These are phyloP conservation scores for Volvox africanus DNA, from an alignment of 139 green algal genomes.

Conservation along the genomic window DNA sequence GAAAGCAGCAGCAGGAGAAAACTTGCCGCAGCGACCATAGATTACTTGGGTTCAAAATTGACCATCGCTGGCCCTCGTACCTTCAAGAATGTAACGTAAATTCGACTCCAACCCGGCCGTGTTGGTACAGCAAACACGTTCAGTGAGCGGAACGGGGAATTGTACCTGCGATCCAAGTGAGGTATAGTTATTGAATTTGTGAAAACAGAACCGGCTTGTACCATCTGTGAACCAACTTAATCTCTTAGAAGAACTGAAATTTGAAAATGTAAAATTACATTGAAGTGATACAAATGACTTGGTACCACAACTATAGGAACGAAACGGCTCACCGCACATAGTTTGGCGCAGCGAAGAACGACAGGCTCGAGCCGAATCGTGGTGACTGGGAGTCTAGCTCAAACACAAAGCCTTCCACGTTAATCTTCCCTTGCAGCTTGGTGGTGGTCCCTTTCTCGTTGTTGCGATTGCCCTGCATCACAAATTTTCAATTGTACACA, in stretches of 20 bases:
- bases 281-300: no score
- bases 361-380: not conserved
- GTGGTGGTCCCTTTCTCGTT: conserved; percentile 7
- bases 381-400: not conserved
- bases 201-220: no score
- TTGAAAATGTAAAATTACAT: no score
- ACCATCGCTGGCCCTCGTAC: no score
- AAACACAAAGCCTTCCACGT: not conserved
- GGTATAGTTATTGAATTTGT: no score
- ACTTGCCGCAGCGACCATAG: no score
- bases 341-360: not conserved
- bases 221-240: no score
- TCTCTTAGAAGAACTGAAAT: no score
- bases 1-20: no score
- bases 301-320: no score
- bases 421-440: not conserved
- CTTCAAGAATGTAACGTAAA: not conserved
- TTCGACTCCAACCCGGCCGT: conserved; percentile 23
- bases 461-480: conserved; percentile 30
- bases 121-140: conserved; percentile 26
- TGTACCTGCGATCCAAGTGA: not conserved
- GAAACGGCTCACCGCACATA: conserved; percentile 8
- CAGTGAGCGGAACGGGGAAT: not conserved
- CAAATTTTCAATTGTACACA: no score
- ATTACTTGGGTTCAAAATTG: no score